A percentile compares a stretch with the other conserved stretches of the same genome.
Conservation (phyloP, 2,329 filamentous ascomycete species). For the Parastagonospora nodorum region DNA sequence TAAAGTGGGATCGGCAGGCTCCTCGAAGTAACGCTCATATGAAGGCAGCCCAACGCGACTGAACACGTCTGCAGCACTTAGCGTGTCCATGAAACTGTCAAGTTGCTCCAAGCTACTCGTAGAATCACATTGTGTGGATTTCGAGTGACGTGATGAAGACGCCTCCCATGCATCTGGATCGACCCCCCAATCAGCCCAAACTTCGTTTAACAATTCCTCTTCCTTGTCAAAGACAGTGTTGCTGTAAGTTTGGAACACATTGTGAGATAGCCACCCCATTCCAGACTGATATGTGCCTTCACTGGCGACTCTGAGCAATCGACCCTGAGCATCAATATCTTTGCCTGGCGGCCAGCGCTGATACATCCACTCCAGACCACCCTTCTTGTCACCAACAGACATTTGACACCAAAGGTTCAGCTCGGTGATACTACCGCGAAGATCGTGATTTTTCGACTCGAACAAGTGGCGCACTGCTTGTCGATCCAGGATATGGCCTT, state of each 20-base stretch:
- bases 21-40: constrained; percentile 38
- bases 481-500: constrained; percentile 79
- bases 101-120: constrained; percentile 52
- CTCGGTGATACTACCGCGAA: constrained; percentile 81
- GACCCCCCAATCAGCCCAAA: constrained; percentile 70
- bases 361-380: constrained; percentile 88
- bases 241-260: constrained; percentile 54
- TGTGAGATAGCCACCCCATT: constrained; percentile 77
- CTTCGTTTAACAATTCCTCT: constrained; percentile 67
- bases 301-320: constrained; percentile 78
- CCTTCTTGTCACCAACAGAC: constrained; percentile 84
- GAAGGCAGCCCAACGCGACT: constrained; percentile 56
- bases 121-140: not conserved
- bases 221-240: constrained; percentile 55
- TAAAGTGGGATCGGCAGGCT: constrained; percentile 66
- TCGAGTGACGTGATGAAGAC: not conserved
- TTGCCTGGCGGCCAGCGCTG: constrained; percentile 74
- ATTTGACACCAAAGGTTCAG: constrained; percentile 98
- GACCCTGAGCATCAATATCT: constrained; percentile 70
- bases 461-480: constrained; percentile 73
- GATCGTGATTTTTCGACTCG: constrained; percentile 68
- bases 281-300: constrained; percentile 75
- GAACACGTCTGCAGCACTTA: constrained; percentile 71
- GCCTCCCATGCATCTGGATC: constrained; percentile 62
- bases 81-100: constrained; percentile 60